These are phyloP conservation scores for Mycena indigotica DNA, from an alignment of 768 basidiomycete genomes.

Conservation along the genomic window DNA sequence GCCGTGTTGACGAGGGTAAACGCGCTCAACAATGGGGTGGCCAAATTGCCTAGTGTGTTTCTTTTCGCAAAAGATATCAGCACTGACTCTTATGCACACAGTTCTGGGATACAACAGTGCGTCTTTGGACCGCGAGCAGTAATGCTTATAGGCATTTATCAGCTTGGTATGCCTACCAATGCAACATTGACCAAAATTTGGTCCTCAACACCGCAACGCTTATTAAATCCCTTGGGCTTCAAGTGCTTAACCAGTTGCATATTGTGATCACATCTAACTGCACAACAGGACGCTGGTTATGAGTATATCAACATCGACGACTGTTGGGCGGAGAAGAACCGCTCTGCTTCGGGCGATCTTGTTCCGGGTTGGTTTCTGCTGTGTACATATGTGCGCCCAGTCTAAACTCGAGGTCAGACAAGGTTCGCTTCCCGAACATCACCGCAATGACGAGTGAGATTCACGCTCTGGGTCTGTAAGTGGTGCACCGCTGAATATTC, in stretches of 20 bases:
- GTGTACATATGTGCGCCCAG: not conserved
- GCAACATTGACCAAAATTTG: conserved; percentile 46
- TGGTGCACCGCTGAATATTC: not conserved
- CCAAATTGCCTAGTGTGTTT: conserved; percentile 8
- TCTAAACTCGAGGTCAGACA: conserved; percentile 36
- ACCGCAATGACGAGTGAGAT: conserved; percentile 55
- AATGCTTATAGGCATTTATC: not conserved
- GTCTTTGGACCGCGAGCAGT: not conserved
- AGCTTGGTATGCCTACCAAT: conserved; percentile 24
- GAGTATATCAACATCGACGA: conserved; percentile 65
- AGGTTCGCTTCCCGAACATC: conserved; percentile 56
- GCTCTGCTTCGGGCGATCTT: conserved; percentile 52
- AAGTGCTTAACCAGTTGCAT: conserved; percentile 29
- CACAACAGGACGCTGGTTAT: conserved; percentile 61
- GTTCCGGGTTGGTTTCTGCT: conserved; percentile 43
- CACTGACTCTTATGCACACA: not conserved
- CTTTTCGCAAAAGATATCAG: not conserved
- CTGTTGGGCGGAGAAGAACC: conserved; percentile 61
- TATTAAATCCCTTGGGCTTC: conserved; percentile 60
- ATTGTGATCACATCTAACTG: not conserved
- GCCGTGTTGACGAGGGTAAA: not conserved
- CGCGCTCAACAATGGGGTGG: conserved; percentile 21
- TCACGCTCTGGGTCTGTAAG: conserved; percentile 60
- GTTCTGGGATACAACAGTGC: conserved; percentile 23
- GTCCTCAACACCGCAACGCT: conserved; percentile 52